Base-by-base conservation (phyloP, 805 yeast genomes). In the Yarrowia yakushimensis region DNA sequence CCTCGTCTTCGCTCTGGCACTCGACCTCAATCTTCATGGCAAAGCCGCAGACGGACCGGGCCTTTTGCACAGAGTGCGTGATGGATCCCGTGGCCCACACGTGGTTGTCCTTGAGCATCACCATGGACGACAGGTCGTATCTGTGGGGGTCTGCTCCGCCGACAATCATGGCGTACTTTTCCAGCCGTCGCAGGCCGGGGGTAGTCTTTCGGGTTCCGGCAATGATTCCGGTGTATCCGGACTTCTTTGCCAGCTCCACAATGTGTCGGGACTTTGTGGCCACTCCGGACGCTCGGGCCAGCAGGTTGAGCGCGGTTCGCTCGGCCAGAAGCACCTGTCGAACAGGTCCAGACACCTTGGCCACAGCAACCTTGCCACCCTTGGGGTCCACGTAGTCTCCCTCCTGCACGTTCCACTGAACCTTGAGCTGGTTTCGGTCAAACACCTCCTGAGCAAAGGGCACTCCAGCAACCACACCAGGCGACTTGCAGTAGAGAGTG, bases 201-300 rank as follows among this genome's bases (percentile, higher is more conserved):
- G 98, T 93, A n/a, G 97, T 93, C 75, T 92, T 92, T 71, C 98
- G 82, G 1, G 98, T 92, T 7, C 97, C 98, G 0, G 98, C 97
- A 71, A 92, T 90, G 23, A 86, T 80, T 0, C 98, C 98, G 3
- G 76, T 76, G 71, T 84, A 93, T 0, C 96, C 94, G 4, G 81
- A 75, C 42, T 81, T 74, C 63, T 85, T 81, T 0, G 97, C 97
- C 63, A 82, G 73, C 6, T 75, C 70, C 60, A 85, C 76, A 3
- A 92, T 81, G 28, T 76, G 73, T 59, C 77, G 74, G 0, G 94
- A 84, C 66, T 84, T 84, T 0, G 96, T 88, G 10, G 97, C 96
- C 45, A 92, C 82, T 1, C 98, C 98, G 3, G 96, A 86, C 33
- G 90, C 78, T 70, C 98, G 79, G 12, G 96, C 85, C 54, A 93